These are phyloP conservation scores for Chlamydomonas sp. DNA, from an alignment of 139 green algal genomes.

Conservation along the genomic window DNA sequence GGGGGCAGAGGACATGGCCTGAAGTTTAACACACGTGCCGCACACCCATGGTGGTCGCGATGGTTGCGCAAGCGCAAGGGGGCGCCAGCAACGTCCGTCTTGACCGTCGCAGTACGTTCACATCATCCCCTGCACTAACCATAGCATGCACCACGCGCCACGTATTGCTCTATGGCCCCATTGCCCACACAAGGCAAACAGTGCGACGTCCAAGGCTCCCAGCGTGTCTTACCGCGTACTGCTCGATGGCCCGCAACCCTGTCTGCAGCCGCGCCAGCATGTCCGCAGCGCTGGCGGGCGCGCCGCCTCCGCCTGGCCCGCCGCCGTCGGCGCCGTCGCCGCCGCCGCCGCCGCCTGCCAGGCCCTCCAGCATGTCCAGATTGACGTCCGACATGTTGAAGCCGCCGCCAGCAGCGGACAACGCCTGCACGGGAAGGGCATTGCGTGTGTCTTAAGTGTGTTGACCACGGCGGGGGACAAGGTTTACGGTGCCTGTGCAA, in stretches of 20 bases:
- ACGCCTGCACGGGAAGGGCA: not conserved
- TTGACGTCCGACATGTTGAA: not conserved
- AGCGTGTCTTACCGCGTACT: slow-evolving; percentile 47
- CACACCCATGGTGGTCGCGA: not conserved
- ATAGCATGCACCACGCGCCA: not conserved
- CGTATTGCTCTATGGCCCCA: not conserved
- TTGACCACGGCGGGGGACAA: too few relatives aligned
- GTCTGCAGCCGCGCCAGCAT: slow-evolving; percentile 49
- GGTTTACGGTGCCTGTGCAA: too few relatives aligned
- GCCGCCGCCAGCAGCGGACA: not conserved
- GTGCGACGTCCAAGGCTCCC: not conserved
- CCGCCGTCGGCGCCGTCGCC: not conserved
- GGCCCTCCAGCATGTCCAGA: slow-evolving; percentile 27
- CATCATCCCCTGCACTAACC: not conserved
- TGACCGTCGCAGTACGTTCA: not conserved
- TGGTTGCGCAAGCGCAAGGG: not conserved
- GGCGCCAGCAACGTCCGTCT: too few relatives aligned
- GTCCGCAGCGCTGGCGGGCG: slow-evolving; percentile 29
- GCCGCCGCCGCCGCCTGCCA: slow-evolving; percentile 15
- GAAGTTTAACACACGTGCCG: not conserved
- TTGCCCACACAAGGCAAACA: not conserved
- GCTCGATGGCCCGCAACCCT: slow-evolving; percentile 56
- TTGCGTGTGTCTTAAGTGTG: not conserved
- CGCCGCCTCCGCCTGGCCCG: not conserved
- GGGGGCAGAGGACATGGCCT: not conserved